Evolutionary conservation across 306 rosid genomes (phyloP).

Genomic region (Quercus mongolica): DNA sequence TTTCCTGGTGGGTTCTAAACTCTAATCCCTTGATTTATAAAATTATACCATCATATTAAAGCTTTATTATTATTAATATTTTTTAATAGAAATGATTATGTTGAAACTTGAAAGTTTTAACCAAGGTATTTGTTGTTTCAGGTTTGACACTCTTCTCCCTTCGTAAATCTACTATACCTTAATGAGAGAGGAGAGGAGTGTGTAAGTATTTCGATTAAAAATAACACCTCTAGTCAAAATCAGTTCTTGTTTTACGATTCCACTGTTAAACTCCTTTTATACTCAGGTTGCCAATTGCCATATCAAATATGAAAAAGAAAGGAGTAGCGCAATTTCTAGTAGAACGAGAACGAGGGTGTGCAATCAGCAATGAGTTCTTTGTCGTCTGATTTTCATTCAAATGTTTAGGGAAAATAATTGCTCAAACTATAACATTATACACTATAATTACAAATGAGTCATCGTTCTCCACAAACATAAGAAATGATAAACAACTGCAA

Average conservation of each 20-base stretch:
- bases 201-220: too few species aligned
- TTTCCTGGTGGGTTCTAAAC: too few species aligned
- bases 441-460: constrained; percentile 10
- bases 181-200: not conserved
- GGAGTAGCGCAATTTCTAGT: constrained; percentile 49
- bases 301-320: constrained; percentile 12
- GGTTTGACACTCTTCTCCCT: too few species aligned
- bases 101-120: too few species aligned
- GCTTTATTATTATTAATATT: too few species aligned
- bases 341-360: constrained; percentile 61
- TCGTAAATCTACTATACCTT: not conserved
- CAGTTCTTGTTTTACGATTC: too few species aligned
- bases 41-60: too few species aligned
- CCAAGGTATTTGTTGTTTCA: too few species aligned
- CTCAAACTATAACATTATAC: constrained; percentile 5
- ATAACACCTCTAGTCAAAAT: too few species aligned
- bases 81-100: too few species aligned
- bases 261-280: too few species aligned
- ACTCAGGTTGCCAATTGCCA: constrained; percentile 49
- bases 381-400: not conserved
- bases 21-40: too few species aligned
- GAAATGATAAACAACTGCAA: constrained; percentile 20
- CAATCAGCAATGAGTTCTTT: not conserved
- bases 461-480: constrained; percentile 6
- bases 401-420: not conserved